Conservation (phyloP, 78 protist genomes). For the Dictyostelium citrinum region DNA sequence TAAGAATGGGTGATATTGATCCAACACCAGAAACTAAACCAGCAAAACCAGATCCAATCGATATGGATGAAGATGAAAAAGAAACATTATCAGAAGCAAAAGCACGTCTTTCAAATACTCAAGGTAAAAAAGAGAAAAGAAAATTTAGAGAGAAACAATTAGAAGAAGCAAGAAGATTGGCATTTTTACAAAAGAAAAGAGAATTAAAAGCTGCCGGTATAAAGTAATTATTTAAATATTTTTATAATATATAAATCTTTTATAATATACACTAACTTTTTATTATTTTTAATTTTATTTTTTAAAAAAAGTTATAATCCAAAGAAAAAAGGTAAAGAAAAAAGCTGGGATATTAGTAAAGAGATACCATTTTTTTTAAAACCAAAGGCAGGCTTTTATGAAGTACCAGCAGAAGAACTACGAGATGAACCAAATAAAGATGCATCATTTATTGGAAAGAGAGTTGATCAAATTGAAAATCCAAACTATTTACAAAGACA, state of each 20-base stretch:
- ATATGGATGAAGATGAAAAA: constrained; percentile 99
- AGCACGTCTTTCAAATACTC: constrained; percentile 99
- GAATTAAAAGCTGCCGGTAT: constrained; percentile 97
- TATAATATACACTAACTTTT: neutral
- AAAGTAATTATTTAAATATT: neutral
- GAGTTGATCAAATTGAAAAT: constrained; percentile 75
- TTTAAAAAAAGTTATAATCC: neutral
- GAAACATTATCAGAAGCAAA: constrained; percentile 98
- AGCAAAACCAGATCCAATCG: constrained; percentile 99
- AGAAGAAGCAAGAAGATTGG: constrained; percentile 98
- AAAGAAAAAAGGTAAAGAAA: constrained; percentile 34
- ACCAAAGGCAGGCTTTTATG: constrained; percentile 82
- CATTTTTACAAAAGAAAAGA: constrained; percentile 97
- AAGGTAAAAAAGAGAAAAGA: constrained; percentile 99
- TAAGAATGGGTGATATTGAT: constrained; percentile 97
- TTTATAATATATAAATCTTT: neutral
- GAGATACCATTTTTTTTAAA: constrained; percentile 88
- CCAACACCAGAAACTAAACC: constrained; percentile 98
- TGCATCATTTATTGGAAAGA: constrained; percentile 7
- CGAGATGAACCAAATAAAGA: constrained; percentile 53
- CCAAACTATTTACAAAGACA: constrained; percentile 43
- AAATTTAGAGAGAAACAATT: constrained; percentile 97
- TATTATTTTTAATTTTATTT: neutral
- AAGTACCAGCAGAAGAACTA: constrained; percentile 43
- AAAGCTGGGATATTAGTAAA: constrained; percentile 59